These are phyloP conservation scores for Hibiscus trionum DNA, from an alignment of 345 rosid species.

Conservation along the genomic window DNA sequence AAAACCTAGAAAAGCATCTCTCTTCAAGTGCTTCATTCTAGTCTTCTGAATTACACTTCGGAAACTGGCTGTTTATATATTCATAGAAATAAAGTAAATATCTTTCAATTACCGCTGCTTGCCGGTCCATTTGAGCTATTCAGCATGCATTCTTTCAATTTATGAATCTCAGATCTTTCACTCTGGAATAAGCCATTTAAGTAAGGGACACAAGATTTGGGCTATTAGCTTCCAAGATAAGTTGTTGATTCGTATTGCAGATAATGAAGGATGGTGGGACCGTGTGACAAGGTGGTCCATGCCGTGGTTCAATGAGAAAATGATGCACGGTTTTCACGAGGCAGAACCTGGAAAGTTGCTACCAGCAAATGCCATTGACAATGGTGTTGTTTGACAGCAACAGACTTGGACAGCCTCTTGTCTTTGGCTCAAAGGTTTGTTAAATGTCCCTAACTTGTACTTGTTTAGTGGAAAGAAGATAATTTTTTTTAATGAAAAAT, in stretches of 20 bases:
- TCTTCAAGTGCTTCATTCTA: conserved; percentile 22
- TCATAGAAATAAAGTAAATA: conserved; percentile 19
- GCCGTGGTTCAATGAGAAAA: conserved; percentile 23
- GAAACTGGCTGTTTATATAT: conserved; percentile 21
- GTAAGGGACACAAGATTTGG: neutral
- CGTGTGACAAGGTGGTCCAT: conserved; percentile 16
- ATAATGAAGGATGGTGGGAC: conserved; percentile 18
- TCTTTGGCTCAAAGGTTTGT: conserved; percentile 5
- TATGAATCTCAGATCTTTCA: no score
- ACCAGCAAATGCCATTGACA: conserved; percentile 13
- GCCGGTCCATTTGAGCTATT: neutral
- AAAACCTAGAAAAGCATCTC: conserved; percentile 13
- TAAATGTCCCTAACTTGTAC: neutral
- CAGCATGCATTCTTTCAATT: neutral
- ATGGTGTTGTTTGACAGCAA: conserved; percentile 14
- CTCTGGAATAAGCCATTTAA: neutral
- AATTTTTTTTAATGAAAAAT: neutral
- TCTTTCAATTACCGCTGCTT: neutral
- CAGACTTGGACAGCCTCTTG: conserved; percentile 17
- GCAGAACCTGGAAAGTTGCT: conserved; percentile 16
- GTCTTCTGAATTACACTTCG: conserved; percentile 13
- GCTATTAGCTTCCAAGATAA: neutral
- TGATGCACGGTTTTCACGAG: conserved; percentile 1
- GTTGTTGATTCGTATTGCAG: conserved; percentile 4
- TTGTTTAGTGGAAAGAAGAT: neutral